phyloP scores from a whole-genome alignment of 768 basidiomycete genomes.

The Russula olivacea region DNA sequence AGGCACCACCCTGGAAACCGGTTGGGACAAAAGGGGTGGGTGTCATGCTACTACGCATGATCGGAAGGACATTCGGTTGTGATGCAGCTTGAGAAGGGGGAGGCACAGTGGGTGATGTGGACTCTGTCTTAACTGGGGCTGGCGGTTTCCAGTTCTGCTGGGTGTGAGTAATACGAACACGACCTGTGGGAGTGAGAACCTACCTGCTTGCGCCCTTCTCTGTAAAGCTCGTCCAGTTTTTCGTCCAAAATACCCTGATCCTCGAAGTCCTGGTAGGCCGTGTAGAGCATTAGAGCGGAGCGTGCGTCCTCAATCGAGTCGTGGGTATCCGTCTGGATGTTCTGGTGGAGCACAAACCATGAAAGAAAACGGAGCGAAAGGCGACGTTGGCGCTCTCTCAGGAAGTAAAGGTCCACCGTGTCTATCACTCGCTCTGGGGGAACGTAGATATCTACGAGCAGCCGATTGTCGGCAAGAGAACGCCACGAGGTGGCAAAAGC shows the following conservation, averaged over 20 bases:
- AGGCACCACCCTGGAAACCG: slow-evolving; percentile 18
- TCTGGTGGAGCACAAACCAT: slow-evolving; percentile 87
- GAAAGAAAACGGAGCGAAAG: slow-evolving; percentile 89
- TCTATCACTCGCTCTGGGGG: slow-evolving; percentile 95
- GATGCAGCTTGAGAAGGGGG: slow-evolving; percentile 19
- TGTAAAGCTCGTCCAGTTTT: slow-evolving; percentile 80
- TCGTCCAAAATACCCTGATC: slow-evolving; percentile 73
- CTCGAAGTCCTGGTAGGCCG: slow-evolving; percentile 73
- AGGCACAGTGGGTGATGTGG: slow-evolving; percentile 1
- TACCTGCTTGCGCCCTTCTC: slow-evolving; percentile 70
- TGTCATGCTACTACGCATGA: slow-evolving; percentile 20
- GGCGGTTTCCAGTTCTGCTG: slow-evolving; percentile 57
- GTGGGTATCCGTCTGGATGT: slow-evolving; percentile 91
- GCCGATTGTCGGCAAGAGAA: neutral
- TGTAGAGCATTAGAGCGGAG: slow-evolving; percentile 79
- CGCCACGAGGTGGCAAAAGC: slow-evolving; percentile 28
- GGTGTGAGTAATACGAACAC: neutral
- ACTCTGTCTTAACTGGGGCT: slow-evolving; percentile 19
- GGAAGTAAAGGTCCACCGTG: slow-evolving; percentile 94
- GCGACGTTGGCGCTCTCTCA: slow-evolving; percentile 74
- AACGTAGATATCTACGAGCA: slow-evolving; percentile 77
- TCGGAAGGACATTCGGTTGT: slow-evolving; percentile 19
- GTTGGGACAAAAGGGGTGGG: slow-evolving; percentile 15
- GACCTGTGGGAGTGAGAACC: slow-evolving; percentile 28
- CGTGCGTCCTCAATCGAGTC: slow-evolving; percentile 98